phyloP scores from a whole-genome alignment of 139 green algal species.

The Volvox africanus region DNA sequence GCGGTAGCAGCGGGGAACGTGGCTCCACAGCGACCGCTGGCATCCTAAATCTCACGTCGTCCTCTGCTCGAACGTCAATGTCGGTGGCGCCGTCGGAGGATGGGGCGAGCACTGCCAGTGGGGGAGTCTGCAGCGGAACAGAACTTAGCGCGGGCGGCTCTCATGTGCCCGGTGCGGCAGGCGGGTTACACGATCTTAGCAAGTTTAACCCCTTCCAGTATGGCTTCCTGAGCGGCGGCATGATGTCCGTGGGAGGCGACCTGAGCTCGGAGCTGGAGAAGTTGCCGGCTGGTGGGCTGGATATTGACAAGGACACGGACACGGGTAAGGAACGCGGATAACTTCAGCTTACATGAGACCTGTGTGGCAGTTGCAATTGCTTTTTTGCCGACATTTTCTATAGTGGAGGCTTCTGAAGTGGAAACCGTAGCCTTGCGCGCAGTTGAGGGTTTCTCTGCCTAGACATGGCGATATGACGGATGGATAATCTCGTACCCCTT shows the following conservation, averaged over 20 bases:
- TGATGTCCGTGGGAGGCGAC: neutral
- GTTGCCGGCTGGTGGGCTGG: neutral
- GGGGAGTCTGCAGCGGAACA: neutral
- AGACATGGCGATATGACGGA: too few relatives aligned
- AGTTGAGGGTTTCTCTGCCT: too few relatives aligned
- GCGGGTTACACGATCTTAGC: neutral
- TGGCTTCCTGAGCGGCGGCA: neutral
- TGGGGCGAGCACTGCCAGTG: neutral
- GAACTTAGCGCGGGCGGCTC: neutral
- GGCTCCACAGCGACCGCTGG: neutral
- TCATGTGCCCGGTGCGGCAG: neutral
- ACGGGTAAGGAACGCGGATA: neutral
- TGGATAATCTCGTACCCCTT: too few relatives aligned
- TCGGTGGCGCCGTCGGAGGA: constrained; percentile 38
- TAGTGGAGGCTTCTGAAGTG: too few relatives aligned
- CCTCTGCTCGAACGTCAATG: neutral
- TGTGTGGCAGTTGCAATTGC: too few relatives aligned
- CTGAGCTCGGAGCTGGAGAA: neutral
- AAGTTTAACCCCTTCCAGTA: constrained; percentile 33
- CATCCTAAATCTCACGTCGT: constrained; percentile 1
- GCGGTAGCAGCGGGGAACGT: constrained; percentile 13
- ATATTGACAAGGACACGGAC: neutral
- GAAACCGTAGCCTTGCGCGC: too few relatives aligned
- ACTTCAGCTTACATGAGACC: too few relatives aligned
- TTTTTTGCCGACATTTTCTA: too few relatives aligned